Evolutionary conservation across 495 filamentous ascomycete genomes (phyloP).

Genomic region (Antarctomyces pellizariae): DNA sequence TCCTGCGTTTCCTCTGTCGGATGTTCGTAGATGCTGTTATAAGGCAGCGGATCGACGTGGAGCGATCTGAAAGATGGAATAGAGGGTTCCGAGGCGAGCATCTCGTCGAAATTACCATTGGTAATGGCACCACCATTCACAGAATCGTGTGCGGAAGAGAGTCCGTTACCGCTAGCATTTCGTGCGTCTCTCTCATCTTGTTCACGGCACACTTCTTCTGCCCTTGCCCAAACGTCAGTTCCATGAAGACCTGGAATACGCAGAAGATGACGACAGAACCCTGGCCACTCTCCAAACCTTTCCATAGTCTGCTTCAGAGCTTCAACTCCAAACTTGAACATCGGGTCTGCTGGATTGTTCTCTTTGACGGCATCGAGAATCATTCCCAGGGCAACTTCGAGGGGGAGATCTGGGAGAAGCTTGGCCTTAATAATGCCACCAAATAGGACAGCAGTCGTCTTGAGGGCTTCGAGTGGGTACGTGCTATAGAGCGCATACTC

Average conservation of each 20-base stretch:
- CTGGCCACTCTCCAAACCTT: conserved; percentile 77
- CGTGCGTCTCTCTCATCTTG: conserved; percentile 27
- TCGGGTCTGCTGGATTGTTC: conserved; percentile 51
- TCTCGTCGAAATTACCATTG: conserved; percentile 45
- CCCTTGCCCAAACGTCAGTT: conserved; percentile 62
- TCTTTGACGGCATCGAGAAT: conserved; percentile 84
- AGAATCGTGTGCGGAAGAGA: conserved; percentile 5
- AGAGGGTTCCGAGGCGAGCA: conserved; percentile 25
- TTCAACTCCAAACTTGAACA: conserved; percentile 98
- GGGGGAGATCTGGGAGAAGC: conserved; percentile 66
- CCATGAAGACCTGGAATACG: conserved; percentile 60
- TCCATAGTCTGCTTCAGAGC: conserved; percentile 69
- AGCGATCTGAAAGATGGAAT: conserved; percentile 46
- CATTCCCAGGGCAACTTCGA: conserved; percentile 85
- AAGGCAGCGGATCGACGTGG: conserved; percentile 41
- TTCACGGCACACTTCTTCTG: conserved; percentile 53
- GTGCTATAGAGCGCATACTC: conserved; percentile 88
- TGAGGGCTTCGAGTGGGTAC: conserved; percentile 82
- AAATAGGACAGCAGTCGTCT: conserved; percentile 88
- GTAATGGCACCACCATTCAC: conserved; percentile 16
- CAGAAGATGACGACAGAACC: conserved; percentile 61
- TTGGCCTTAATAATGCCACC: conserved; percentile 88
- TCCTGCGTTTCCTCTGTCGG: conserved; percentile 70
- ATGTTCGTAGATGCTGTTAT: conserved; percentile 41
- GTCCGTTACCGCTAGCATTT: conserved; percentile 18